phyloP scores from a whole-genome alignment of 805 yeast genomes.

The Zygotorulaspora florentina region DNA sequence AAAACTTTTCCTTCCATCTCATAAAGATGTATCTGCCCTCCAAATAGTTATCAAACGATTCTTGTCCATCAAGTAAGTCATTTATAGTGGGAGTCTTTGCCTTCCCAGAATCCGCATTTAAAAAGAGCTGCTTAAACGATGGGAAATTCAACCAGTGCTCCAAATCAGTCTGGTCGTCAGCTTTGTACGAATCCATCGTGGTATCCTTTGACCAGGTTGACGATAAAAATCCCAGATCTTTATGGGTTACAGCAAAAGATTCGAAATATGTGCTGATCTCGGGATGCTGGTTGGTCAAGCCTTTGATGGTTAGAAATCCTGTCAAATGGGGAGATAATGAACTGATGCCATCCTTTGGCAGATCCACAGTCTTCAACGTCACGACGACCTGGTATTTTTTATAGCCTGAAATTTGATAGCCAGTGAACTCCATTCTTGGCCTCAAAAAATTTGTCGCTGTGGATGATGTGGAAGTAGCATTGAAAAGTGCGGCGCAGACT shows the following conservation, averaged over 20 bases:
- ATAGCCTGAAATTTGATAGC: slow-evolving; percentile 36
- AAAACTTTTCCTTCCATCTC: slow-evolving; percentile 93
- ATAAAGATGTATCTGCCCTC: slow-evolving; percentile 59
- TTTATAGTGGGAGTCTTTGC: slow-evolving; percentile 13
- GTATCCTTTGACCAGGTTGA: slow-evolving; percentile 24
- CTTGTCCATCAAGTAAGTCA: slow-evolving; percentile 19
- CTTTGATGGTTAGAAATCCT: slow-evolving; percentile 66
- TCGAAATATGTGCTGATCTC: slow-evolving; percentile 72
- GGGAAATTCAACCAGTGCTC: slow-evolving; percentile 64
- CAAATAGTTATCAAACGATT: slow-evolving; percentile 30
- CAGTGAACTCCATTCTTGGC: slow-evolving; percentile 32
- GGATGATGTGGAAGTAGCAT: slow-evolving; percentile 1
- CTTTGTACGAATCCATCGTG: slow-evolving; percentile 47
- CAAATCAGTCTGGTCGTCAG: slow-evolving; percentile 55
- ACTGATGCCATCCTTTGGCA: slow-evolving; percentile 29
- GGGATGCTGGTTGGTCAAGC: slow-evolving; percentile 62
- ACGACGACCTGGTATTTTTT: slow-evolving; percentile 49
- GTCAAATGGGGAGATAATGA: slow-evolving; percentile 40
- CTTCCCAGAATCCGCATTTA: slow-evolving; percentile 4
- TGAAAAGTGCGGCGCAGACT: neutral
- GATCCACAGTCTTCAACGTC: slow-evolving; percentile 53
- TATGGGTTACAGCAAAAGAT: slow-evolving; percentile 35
- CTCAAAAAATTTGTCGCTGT: slow-evolving; percentile 21
- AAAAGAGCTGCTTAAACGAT: slow-evolving; percentile 37
- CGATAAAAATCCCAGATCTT: slow-evolving; percentile 28